A percentile compares a stretch with the other conserved stretches of the same genome.
phyloP scores from a whole-genome alignment of 2,329 filamentous ascomycete species.

The Zelopaecilomyces penicillatus region DNA sequence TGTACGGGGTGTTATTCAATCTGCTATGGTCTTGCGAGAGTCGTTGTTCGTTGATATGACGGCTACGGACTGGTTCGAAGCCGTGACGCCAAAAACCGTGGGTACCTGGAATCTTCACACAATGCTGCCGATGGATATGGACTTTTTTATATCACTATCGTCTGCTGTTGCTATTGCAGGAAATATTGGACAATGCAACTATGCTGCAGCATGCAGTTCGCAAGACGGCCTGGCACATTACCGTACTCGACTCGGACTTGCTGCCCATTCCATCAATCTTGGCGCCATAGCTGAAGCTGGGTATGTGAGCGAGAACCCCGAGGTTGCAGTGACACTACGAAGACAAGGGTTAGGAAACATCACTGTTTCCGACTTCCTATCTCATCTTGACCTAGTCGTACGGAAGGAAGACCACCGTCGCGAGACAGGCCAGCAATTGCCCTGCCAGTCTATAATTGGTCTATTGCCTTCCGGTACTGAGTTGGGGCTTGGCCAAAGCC shows the following conservation, averaged over 20 bases:
- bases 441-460: conserved; percentile 6
- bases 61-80: conserved; percentile 15
- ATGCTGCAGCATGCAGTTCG: neutral
- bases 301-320: conserved; percentile 14
- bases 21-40: conserved; percentile 22
- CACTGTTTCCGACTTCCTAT: conserved; percentile 9
- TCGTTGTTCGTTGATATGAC: conserved; percentile 18
- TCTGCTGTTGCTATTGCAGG: neutral
- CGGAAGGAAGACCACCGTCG: neutral
- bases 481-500: neutral
- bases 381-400: conserved; percentile 11
- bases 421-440: neutral
- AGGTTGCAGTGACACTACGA: conserved; percentile 9
- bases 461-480: conserved; percentile 5
- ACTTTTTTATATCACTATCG: conserved; percentile 17
- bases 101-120: neutral
- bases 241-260: neutral
- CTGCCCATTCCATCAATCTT: conserved; percentile 5
- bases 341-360: conserved; percentile 11
- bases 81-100: conserved; percentile 23
- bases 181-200: conserved; percentile 1
- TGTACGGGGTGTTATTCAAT: conserved; percentile 19
- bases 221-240: neutral
- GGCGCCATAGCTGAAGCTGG: conserved; percentile 16
- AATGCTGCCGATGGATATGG: neutral